Percentiles rank a stretch among this genome's conserved stretches.
phyloP scores from a whole-genome alignment of 805 yeast genomes.

The Candida morakotiae region DNA sequence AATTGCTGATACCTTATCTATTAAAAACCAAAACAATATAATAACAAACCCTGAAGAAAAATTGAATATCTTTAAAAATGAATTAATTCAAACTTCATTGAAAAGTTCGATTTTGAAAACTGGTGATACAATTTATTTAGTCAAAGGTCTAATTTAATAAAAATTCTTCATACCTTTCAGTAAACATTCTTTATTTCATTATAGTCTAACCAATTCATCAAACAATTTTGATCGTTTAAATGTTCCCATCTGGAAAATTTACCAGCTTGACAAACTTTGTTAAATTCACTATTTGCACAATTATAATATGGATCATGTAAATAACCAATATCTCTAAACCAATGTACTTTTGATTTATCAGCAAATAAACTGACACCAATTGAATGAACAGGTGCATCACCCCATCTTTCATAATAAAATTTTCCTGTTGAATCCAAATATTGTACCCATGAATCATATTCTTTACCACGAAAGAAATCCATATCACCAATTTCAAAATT shows the following conservation, averaged over 20 bases:
- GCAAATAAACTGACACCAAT: constrained; percentile 70
- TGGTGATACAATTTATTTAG: constrained; percentile 50
- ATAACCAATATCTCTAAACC: constrained; percentile 86
- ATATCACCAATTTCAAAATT: constrained; percentile 83
- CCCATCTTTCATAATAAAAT: constrained; percentile 90
- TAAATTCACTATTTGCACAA: constrained; percentile 56
- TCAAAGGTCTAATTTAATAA: constrained; percentile 40
- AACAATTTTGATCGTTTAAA: constrained; percentile 67
- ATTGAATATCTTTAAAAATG: constrained; percentile 44
- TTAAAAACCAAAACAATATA: constrained; percentile 47
- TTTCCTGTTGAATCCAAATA: constrained; percentile 68
- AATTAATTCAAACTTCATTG: constrained; percentile 24
- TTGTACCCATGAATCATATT: constrained; percentile 62
- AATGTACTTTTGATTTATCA: constrained; percentile 65
- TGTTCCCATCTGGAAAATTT: constrained; percentile 48
- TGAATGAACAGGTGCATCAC: constrained; percentile 89
- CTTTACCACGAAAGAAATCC: constrained; percentile 71
- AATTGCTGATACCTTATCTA: constrained; percentile 42
- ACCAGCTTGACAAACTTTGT: constrained; percentile 51
- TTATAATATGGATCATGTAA: constrained; percentile 69
- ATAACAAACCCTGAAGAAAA: constrained; percentile 38
- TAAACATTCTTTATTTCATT: constrained; percentile 6
- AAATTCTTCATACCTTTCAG: constrained; percentile 6
- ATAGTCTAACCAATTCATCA: constrained; percentile 62
- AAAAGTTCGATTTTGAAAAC: constrained; percentile 42